Evolutionary conservation across 2,329 filamentous ascomycete species (phyloP), one percentile per base, ranked within the genome.

Genomic region (Immersiporthe knoxdaviesiana): DNA sequence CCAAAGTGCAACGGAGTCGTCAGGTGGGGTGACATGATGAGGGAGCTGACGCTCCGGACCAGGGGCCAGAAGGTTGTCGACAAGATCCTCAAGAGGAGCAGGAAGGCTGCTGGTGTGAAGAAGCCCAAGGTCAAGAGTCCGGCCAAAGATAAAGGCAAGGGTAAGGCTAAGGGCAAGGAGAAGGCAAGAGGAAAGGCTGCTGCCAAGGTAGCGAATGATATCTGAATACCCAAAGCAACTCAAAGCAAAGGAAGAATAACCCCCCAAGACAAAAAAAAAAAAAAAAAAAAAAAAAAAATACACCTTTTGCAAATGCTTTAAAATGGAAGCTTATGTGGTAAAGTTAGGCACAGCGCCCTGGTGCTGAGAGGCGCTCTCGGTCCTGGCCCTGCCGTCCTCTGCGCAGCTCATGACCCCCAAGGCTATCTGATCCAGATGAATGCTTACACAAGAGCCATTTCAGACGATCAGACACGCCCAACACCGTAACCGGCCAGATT

Each of bases 21-120:
- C 1, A 78, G 83, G 64, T 98, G 95, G 95, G 83, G 84, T 0
- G 87, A 91, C 62, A 87, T 97, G 80, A 91, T 97, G 81, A 94
- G 90, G 76, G 94, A 97, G 77, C 79, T 97, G 74, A 96, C 87
- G 64, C 80, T 97, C 63, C 86, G 95, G 41, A 82, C 88, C 47
- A 86, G 92, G 32, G 94, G 91, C 0, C 79, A 85, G 67, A 91
- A 91, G 68, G 91, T 94, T 72, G 81, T 94, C 0, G 86, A 89
- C 54, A 88, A 88, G 73, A 75, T 97, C 35, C 83, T 93, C 73
- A 92, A 88, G 74, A 82, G 78, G 68, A 76, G 78, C 50, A 78
- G 73, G 56, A 63, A 52, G n/a, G 61, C 65, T 47, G 47, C 61
- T 16, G 59, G 63, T 11, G 41, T 64, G 7, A 47, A 41, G 8